A percentile compares a stretch with the other conserved stretches of the same genome.
Evolutionary conservation across 179 eudicot species (phyloP).

Genomic region (Pouteria campechiana): DNA sequence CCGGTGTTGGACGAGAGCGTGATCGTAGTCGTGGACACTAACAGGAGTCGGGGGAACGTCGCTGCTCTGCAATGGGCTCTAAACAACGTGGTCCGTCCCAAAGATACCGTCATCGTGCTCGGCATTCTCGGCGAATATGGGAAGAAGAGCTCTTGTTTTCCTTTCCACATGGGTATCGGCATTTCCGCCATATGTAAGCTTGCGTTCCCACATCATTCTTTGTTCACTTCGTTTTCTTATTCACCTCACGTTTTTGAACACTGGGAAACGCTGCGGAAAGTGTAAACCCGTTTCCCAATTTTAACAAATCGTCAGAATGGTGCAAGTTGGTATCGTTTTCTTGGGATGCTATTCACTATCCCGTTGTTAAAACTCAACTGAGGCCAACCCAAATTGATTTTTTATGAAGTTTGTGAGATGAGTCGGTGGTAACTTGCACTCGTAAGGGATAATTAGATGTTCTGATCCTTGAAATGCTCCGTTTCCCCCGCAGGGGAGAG

Average conservation of each 20-base stretch:
- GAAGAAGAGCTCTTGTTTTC: slow-evolving; percentile 8
- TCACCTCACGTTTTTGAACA: too few relatives aligned
- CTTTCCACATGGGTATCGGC: background rate
- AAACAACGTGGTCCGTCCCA: slow-evolving; percentile 2
- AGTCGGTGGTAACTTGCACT: too few relatives aligned
- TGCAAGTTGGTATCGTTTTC: too few relatives aligned
- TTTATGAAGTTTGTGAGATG: too few relatives aligned
- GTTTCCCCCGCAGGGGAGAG: slow-evolving; percentile 8
- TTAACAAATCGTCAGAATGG: too few relatives aligned
- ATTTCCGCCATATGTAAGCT: slow-evolving; percentile 8
- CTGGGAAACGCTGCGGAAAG: too few relatives aligned
- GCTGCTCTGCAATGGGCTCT: slow-evolving; percentile 12
- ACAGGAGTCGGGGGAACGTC: slow-evolving; percentile 4
- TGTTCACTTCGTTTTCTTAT: background rate
- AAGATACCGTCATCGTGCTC: slow-evolving; percentile 7
- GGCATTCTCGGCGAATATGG: slow-evolving; percentile 8
- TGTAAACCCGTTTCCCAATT: too few relatives aligned
- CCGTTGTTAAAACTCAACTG: too few relatives aligned
- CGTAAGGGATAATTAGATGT: too few relatives aligned
- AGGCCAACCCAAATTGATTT: too few relatives aligned
- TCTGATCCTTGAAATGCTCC: too few relatives aligned
- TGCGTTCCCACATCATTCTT: background rate
- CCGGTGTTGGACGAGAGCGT: slow-evolving; percentile 7
- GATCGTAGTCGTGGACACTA: slow-evolving; percentile 8
- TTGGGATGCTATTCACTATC: too few relatives aligned